Evolutionary conservation across 805 yeast species (phyloP), one percentile per base, ranked within the genome.

Genomic region (Hermanozyma aechmeae): DNA sequence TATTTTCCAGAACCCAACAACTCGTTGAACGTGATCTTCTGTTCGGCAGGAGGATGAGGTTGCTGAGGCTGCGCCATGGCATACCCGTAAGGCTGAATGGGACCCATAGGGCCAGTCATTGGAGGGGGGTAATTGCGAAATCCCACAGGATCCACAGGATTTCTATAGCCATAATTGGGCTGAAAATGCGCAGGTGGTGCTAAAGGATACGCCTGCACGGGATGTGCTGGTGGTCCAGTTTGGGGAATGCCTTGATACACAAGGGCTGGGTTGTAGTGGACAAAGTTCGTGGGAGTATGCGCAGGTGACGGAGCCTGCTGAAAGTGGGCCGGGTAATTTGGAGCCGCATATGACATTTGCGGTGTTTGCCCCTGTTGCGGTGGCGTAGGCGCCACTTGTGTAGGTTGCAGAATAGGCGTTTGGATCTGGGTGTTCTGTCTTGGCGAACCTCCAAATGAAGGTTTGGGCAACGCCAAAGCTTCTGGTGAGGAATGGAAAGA

Each of bases 401-500:
- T n/a, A 7, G 9, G 20, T 10, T 7, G 10, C 20, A 17, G 20
- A 10, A 7, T 10, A 7, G 9, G 20, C 20, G 20, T 7, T 17
- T 17, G 7, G 29, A 15, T 3, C 12, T 14, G 19, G 24, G 6
- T 27, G n/a, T 29, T 25, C 23, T 31, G 29, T 26, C 41, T 46
- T 1, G 56, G 50, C 9, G 55, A 48, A 2, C 49, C 34, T 10
- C 23, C 22, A 40, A 71, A 71, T 5, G 73, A 60, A 7, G 77
- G 77, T 39, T 69, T 71, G 12, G 77, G 77, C 35, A 71, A 60
- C 11, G 70, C 65, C 33, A 68, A 51, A 4, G 76, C 75, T 19
- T 71, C 69, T 1, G 77, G 77, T 15, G 73, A 68, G 18, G 71
- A 64, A 43, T 67, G 73, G 43, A 71, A 71, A 21, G 76, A 66